Conservation (phyloP, 2,329 filamentous ascomycete species). For the Zarea fungicola region DNA sequence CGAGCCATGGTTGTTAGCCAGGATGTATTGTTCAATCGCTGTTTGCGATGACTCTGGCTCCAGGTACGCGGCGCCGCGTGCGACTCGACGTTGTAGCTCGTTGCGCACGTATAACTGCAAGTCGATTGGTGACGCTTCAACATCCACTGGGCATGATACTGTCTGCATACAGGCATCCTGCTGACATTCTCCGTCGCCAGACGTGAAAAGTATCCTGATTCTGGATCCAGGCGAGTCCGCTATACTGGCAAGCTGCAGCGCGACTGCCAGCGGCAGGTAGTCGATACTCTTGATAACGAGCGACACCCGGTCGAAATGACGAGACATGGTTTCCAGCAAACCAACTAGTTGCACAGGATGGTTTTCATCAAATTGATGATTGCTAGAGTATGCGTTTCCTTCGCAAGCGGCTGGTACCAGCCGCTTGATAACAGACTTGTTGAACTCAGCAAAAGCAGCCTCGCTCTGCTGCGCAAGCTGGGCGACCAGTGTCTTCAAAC, state of each 20-base stretch:
- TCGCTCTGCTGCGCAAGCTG: conserved; percentile 6
- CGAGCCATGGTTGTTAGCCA: background rate
- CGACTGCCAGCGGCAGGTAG: background rate
- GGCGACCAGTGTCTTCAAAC: background rate
- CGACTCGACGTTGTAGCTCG: background rate
- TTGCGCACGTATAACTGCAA: background rate
- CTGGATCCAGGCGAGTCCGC: background rate
- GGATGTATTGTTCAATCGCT: conserved; percentile 1
- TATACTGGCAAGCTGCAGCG: background rate
- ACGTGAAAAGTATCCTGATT: background rate
- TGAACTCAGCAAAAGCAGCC: background rate
- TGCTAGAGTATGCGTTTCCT: background rate
- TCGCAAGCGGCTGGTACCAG: too few relatives aligned
- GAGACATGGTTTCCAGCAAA: background rate
- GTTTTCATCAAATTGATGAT: background rate
- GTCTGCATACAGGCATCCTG: conserved; percentile 1
- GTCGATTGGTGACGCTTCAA: background rate
- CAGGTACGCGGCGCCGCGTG: background rate
- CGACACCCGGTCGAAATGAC: background rate
- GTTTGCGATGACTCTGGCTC: background rate
- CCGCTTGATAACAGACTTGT: background rate
- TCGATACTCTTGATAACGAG: background rate
- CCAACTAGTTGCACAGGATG: background rate
- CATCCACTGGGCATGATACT: conserved; percentile 4
- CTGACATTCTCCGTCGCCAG: background rate